Percentiles rank a stretch among this genome's conserved stretches.
These are phyloP conservation scores for Leavenworthia alabamica DNA, from an alignment of 345 rosid genomes.

Conservation along the genomic window DNA sequence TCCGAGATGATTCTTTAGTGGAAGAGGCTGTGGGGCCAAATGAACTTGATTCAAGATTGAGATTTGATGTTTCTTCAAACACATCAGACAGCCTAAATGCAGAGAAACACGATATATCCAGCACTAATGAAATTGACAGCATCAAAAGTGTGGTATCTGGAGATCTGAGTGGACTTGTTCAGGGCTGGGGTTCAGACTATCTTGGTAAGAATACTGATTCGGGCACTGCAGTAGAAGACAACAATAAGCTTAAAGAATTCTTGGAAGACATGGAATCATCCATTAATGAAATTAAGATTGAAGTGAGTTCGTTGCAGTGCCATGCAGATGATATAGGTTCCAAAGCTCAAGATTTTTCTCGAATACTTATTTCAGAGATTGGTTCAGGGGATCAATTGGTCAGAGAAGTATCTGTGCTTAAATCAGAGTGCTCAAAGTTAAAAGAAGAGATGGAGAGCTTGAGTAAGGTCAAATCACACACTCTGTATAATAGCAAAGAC, in stretches of 20 bases:
- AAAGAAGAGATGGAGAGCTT: slow-evolving; percentile 58
- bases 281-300: slow-evolving; percentile 60
- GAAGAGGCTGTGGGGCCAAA: slow-evolving; percentile 44
- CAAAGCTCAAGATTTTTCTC: slow-evolving; percentile 59
- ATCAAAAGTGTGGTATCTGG: slow-evolving; percentile 64
- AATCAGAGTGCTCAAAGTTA: slow-evolving; percentile 72
- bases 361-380: slow-evolving; percentile 71
- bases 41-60: slow-evolving; percentile 55
- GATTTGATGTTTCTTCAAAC: slow-evolving; percentile 85
- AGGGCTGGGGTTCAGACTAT: slow-evolving; percentile 70
- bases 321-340: slow-evolving; percentile 65
- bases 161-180: slow-evolving; percentile 62
- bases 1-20: slow-evolving; percentile 39
- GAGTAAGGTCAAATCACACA: slow-evolving; percentile 32
- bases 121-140: slow-evolving; percentile 70
- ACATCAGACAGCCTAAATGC: slow-evolving; percentile 74
- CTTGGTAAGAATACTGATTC: slow-evolving; percentile 57
- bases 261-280: slow-evolving; percentile 78
- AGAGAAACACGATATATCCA: slow-evolving; percentile 76
- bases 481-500: slow-evolving; percentile 34
- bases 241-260: slow-evolving; percentile 65
- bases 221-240: slow-evolving; percentile 62
- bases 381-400: slow-evolving; percentile 69
- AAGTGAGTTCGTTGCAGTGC: slow-evolving; percentile 61
- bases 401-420: slow-evolving; percentile 66